Percentiles rank a stretch among this genome's conserved stretches.
Conservation (phyloP, 2,329 filamentous ascomycete species). For the Aspergillus jensenii region DNA sequence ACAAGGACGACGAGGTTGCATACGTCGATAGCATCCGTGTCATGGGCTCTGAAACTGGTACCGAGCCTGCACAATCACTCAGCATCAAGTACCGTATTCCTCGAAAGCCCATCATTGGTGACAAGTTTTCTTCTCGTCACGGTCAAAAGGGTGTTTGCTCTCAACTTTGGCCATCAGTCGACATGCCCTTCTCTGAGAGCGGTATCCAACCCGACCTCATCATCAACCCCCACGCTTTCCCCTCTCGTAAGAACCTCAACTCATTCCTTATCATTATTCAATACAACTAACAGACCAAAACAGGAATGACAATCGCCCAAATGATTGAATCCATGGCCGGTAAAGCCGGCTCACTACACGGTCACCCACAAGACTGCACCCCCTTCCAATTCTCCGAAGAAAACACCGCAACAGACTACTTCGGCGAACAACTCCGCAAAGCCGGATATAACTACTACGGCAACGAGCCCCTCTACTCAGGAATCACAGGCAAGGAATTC, state of each 20-base stretch:
- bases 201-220: constrained; percentile 97
- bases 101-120: constrained; percentile 86
- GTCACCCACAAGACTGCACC: constrained; percentile 91
- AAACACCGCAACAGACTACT: constrained; percentile 89
- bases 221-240: constrained; percentile 99
- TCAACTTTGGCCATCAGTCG: constrained; percentile 88
- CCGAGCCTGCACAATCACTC: constrained; percentile 80
- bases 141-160: constrained; percentile 97
- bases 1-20: constrained; percentile 86
- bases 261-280: background rate
- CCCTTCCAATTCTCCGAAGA: constrained; percentile 94
- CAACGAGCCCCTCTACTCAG: constrained; percentile 98
- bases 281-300: constrained; percentile 4
- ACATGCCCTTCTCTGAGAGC: constrained; percentile 96
- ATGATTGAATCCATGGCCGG: constrained; percentile 96
- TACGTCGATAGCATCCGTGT: constrained; percentile 92
- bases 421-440: constrained; percentile 90
- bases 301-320: constrained; percentile 95
- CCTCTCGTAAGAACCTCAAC: constrained; percentile 62
- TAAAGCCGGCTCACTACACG: constrained; percentile 90
- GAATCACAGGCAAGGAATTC: constrained; percentile 92
- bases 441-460: constrained; percentile 98
- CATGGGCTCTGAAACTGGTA: constrained; percentile 79
- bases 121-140: constrained; percentile 98
- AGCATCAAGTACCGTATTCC: constrained; percentile 93